Base-by-base conservation (phyloP, 176 grass and related monocot species). In the Bromus sterilis region DNA sequence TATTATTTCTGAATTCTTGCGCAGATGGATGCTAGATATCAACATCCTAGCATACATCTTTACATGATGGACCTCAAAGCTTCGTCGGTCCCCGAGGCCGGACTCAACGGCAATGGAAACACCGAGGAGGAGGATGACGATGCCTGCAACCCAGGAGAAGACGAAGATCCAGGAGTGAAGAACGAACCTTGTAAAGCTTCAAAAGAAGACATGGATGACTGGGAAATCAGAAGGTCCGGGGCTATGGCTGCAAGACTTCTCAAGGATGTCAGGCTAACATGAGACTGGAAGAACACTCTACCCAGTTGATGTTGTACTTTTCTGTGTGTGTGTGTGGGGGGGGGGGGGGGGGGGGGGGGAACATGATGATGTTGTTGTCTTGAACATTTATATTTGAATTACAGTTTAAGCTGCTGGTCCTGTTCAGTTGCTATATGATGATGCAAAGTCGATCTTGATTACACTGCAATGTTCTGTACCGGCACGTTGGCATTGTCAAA, bases 241-340 rank as follows among this genome's bases (percentile, higher is more conserved):
- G 93, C 92, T 35, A 94, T 98, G 92, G 92, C 91, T 86, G 95
- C 95, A 80, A 84, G 95, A 70, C 95, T 98, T 81, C 75, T 94
- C 4, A 85, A 79, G 57, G 95, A 98, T 81, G 90, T 94, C 63
- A 98, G 93, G 28, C 70, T 94, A 66, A 70, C 48, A 46, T 87
- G 77, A 81, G 28, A 41, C 4, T 56, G 4, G 26, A 32, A 25
- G 13, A 29, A 16, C 37, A 21, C 31, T 34, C 13, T 53, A 13
- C 3, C 31, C 64, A 1, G 8, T 13, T 64, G 30, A 32, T 55
- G 60, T 41, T 44, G 35, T 58, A 37, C 51, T 30, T 34, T 87
- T 5, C 28, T 53, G 29, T 14, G 0, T 6, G 9, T 53, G 48
- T 1, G 0, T 36, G 62, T 9, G 57, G 7, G 13, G 13, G 20